Base-by-base conservation (phyloP, 2,329 filamentous ascomycete species). In the Myriosclerotinia scirpicola region DNA sequence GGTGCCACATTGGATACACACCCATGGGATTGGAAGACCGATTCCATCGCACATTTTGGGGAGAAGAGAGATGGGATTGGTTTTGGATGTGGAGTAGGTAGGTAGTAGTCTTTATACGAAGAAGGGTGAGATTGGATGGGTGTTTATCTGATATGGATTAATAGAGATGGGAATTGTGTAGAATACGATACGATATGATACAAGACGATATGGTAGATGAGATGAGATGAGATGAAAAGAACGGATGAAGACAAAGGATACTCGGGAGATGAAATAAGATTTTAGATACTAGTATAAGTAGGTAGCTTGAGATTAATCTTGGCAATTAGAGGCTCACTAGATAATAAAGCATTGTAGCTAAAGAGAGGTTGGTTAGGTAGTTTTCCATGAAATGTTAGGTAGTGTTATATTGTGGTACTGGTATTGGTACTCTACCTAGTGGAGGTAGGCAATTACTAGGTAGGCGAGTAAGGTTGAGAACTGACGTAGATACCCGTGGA, bases 1-100 rank as follows among this genome's bases (percentile, higher is more conserved):
- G 11, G 82, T 85, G 55, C 76, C 83, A 74, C 82, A 85, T 74
- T 85, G 69, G 38, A 72, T 66, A 36, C 69, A 72, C 40, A 72
- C 46, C 48, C 52, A 69, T 2, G 67, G 58, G 34, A 71, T 62
- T 15, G 67, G 69, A 42, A 69, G 30, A 50, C 50, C 55, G 9
- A 64, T 40, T 42, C 62, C 54, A n/a, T 56, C 60, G 36, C 63
- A 44, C 65, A 68, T 69, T 17, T 38, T 69, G 20, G n/a, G 2
- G 9, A 8, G 17, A 14, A 15, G 40, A 26, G 20, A 20, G 15
- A 20, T 55, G n/a, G 30, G 26, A 12, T 17, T 34, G 30, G 46
- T 11, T 30, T 36, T n/a, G n/a, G n/a, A n/a, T n/a, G n/a, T n/a
- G n/a, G n/a, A n/a, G n/a, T n/a, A 17, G 54, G 54, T 15, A 22